phyloP scores from a whole-genome alignment of 768 basidiomycete genomes.

The Gloeophyllum trabeum region DNA sequence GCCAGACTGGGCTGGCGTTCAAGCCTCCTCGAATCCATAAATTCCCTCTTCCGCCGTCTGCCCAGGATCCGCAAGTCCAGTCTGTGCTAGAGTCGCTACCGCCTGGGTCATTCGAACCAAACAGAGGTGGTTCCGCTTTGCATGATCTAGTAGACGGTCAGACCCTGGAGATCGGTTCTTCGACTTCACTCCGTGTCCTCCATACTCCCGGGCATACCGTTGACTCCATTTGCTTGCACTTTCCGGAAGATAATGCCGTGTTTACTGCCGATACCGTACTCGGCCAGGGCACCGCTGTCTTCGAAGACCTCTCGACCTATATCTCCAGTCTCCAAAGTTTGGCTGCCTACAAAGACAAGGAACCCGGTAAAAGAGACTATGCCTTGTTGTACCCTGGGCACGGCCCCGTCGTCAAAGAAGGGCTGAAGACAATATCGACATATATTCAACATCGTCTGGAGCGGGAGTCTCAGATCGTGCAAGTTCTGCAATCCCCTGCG shows the following conservation, averaged over 20 bases:
- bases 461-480: conserved; percentile 70
- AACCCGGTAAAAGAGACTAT: conserved; percentile 20
- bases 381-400: conserved; percentile 77
- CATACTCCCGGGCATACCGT: conserved; percentile 87
- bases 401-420: conserved; percentile 65
- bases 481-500: conserved; percentile 27
- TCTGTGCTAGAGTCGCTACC: conserved; percentile 29
- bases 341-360: conserved; percentile 18
- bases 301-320: conserved; percentile 72
- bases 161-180: conserved; percentile 24
- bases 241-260: conserved; percentile 59
- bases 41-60: conserved; percentile 31
- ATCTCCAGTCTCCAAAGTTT: conserved; percentile 51
- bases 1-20: conserved; percentile 27
- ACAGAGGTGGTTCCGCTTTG: conserved; percentile 29
- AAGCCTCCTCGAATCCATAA: conserved; percentile 69
- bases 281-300: conserved; percentile 84
- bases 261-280: conserved; percentile 90
- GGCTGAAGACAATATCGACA: conserved; percentile 43
- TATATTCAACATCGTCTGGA: conserved; percentile 79
- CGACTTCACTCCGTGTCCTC: conserved; percentile 44
- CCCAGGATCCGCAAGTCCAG: conserved; percentile 24
- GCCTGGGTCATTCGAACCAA: conserved; percentile 32
- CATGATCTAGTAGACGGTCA: conserved; percentile 54
- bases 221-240: conserved; percentile 71